These are phyloP conservation scores for Agrocybe praecox DNA, from an alignment of 768 basidiomycete species.

Conservation along the genomic window DNA sequence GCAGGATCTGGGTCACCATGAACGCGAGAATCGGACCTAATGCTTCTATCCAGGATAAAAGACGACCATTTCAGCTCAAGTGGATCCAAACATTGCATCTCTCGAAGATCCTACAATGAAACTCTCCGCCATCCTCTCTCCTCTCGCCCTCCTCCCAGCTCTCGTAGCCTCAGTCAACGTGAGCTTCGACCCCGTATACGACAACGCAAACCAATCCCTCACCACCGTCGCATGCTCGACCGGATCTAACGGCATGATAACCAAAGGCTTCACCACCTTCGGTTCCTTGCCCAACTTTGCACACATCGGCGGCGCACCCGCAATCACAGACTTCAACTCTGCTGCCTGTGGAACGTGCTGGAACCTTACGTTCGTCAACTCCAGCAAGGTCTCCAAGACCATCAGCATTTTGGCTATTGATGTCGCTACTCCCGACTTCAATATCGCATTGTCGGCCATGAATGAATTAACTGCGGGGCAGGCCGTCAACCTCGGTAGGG, in stretches of 20 bases:
- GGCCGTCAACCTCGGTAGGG: slow-evolving; percentile 48
- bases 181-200: slow-evolving; percentile 54
- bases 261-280: slow-evolving; percentile 49
- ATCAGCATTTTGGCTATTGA: slow-evolving; percentile 59
- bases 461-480: slow-evolving; percentile 50
- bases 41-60: slow-evolving; percentile 1
- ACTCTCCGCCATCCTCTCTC: slow-evolving; percentile 23
- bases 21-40: background rate
- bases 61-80: background rate
- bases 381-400: slow-evolving; percentile 27
- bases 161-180: slow-evolving; percentile 26
- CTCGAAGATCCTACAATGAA: slow-evolving; percentile 29
- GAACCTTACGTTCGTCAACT: slow-evolving; percentile 49
- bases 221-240: slow-evolving; percentile 46
- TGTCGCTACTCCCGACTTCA: slow-evolving; percentile 46
- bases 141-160: slow-evolving; percentile 26
- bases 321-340: slow-evolving; percentile 54
- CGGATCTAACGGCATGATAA: slow-evolving; percentile 52
- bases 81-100: no score
- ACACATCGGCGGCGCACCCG: slow-evolving; percentile 56
- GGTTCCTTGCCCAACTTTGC: slow-evolving; percentile 59
- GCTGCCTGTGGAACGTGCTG: slow-evolving; percentile 62
- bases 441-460: slow-evolving; percentile 56
- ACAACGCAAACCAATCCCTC: slow-evolving; percentile 41
- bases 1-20: background rate